Evolutionary conservation across 2,329 filamentous ascomycete genomes (phyloP).

Genomic region (Fusarium sp.): DNA sequence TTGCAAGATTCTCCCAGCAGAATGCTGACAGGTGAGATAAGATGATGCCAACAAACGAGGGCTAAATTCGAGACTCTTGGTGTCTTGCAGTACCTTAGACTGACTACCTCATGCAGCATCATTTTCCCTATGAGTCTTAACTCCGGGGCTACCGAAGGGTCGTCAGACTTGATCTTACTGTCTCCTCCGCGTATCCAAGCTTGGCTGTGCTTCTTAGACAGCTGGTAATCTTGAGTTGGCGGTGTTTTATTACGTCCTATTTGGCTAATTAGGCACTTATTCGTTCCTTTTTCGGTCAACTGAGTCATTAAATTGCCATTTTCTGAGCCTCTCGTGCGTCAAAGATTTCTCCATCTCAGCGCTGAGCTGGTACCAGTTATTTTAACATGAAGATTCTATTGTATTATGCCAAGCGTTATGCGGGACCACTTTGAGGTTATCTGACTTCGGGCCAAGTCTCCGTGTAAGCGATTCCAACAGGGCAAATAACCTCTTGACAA

Average conservation of each 20-base stretch:
- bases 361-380: neutral
- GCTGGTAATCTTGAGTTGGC: neutral
- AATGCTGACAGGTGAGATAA: constrained; percentile 32
- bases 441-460: neutral
- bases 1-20: neutral
- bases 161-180: constrained; percentile 27
- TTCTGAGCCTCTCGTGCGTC: neutral
- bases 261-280: constrained; percentile 1
- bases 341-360: neutral
- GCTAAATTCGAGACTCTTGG: neutral
- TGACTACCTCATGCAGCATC: neutral
- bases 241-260: constrained; percentile 1
- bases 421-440: neutral
- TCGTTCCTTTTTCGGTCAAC: neutral
- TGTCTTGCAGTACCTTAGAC: neutral
- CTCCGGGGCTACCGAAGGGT: constrained; percentile 33
- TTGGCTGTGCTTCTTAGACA: constrained; percentile 1
- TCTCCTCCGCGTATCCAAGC: neutral
- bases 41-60: constrained; percentile 1
- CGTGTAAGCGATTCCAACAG: constrained; percentile 6
- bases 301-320: constrained; percentile 11
- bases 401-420: constrained; percentile 28
- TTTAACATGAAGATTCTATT: neutral
- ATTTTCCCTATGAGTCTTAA: constrained; percentile 22
- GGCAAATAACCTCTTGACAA: neutral